phyloP scores from a whole-genome alignment of 257 asterid species.

The Solanum medicagineum region DNA sequence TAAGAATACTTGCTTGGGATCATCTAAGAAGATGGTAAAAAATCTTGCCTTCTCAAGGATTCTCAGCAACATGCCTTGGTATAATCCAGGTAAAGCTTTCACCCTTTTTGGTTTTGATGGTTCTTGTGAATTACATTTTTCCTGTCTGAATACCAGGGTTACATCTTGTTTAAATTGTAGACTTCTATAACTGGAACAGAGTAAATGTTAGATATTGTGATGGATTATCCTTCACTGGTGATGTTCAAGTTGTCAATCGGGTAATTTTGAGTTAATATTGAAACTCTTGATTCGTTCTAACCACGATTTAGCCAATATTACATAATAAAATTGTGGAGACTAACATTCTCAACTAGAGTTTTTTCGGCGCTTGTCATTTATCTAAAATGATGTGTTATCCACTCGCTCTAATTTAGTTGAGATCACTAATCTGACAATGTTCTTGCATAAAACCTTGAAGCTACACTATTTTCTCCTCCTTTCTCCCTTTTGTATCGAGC shows the following conservation, averaged over 20 bases:
- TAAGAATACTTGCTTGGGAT: slow-evolving; percentile 38
- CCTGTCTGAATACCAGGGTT: not conserved
- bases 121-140: not conserved
- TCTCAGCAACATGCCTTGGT: slow-evolving; percentile 43
- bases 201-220: slow-evolving; percentile 77
- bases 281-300: not conserved
- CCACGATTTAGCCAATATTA: not conserved
- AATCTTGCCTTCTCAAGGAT: slow-evolving; percentile 59
- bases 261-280: slow-evolving; percentile 11
- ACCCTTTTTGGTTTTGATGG: not conserved
- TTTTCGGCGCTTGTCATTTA: not conserved
- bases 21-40: slow-evolving; percentile 56
- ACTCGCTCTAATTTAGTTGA: too few relatives aligned
- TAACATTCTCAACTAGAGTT: not conserved
- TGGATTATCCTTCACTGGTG: slow-evolving; percentile 89
- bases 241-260: slow-evolving; percentile 60
- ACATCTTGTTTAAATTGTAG: slow-evolving; percentile 9
- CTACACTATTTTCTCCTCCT: too few relatives aligned
- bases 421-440: too few relatives aligned
- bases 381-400: too few relatives aligned
- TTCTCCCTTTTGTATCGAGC: too few relatives aligned
- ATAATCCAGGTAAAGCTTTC: slow-evolving; percentile 55
- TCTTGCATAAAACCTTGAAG: too few relatives aligned
- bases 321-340: not conserved
- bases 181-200: slow-evolving; percentile 82